Percentiles rank a stretch among this genome's conserved stretches.
Evolutionary conservation across 2,329 filamentous ascomycete genomes (phyloP).

Genomic region (Epichloe elymi): DNA sequence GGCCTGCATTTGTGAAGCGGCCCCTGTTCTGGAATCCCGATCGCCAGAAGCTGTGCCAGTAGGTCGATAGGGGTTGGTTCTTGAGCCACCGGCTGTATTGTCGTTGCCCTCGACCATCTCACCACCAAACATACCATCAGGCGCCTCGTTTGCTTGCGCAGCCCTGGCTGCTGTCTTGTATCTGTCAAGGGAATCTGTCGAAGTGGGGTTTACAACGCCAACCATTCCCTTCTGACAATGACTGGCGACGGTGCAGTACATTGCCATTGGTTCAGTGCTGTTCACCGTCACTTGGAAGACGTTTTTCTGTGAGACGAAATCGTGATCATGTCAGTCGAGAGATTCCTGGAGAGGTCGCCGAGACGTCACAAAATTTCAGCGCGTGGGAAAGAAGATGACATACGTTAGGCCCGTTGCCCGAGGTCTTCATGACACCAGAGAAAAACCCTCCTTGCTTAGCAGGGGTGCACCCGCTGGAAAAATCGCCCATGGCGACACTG

Average conservation of each 20-base stretch:
- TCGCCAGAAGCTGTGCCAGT: neutral
- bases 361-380: neutral
- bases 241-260: constrained; percentile 15
- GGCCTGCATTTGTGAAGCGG: constrained; percentile 1
- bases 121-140: constrained; percentile 8
- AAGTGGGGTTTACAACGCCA: constrained; percentile 16
- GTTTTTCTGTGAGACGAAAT: constrained; percentile 2
- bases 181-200: constrained; percentile 9
- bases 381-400: neutral
- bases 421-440: constrained; percentile 7
- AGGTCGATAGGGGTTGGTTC: neutral
- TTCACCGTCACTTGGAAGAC: constrained; percentile 15
- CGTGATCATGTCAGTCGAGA: constrained; percentile 3
- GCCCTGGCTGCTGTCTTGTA: constrained; percentile 7
- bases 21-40: neutral
- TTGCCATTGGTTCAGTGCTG: constrained; percentile 17
- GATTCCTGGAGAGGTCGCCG: neutral
- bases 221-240: constrained; percentile 21
- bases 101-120: neutral
- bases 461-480: constrained; percentile 34
- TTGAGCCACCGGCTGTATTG: neutral
- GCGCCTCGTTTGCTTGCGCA: constrained; percentile 5
- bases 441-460: constrained; percentile 5
- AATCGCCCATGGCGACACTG: constrained; percentile 31
- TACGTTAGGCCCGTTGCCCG: neutral